These are phyloP conservation scores for Mycena pura DNA, from an alignment of 768 basidiomycete species.

Conservation along the genomic window DNA sequence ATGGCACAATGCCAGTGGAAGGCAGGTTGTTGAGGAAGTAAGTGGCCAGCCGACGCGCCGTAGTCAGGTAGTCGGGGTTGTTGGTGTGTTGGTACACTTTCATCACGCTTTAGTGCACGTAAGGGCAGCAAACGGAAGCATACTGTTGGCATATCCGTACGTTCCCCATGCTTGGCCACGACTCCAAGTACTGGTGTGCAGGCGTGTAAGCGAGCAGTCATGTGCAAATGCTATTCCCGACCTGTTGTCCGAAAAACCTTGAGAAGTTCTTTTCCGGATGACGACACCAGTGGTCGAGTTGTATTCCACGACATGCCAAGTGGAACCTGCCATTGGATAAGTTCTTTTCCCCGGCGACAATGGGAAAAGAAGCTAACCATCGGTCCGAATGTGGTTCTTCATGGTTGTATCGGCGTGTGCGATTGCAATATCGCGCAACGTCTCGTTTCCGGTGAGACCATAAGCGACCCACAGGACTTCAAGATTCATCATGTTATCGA, in stretches of 20 bases:
- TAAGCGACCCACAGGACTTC: slow-evolving; percentile 68
- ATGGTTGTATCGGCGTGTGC: slow-evolving; percentile 72
- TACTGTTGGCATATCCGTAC: slow-evolving; percentile 74
- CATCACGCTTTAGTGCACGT: background rate
- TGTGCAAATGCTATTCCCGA: slow-evolving; percentile 10
- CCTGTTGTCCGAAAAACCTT: slow-evolving; percentile 65
- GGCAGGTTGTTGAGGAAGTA: slow-evolving; percentile 71
- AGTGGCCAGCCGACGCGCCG: slow-evolving; percentile 61
- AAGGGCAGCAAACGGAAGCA: slow-evolving; percentile 30
- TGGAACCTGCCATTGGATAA: slow-evolving; percentile 42
- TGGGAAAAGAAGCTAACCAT: slow-evolving; percentile 50
- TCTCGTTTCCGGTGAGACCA: slow-evolving; percentile 64
- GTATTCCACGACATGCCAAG: slow-evolving; percentile 73
- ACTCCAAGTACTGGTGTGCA: slow-evolving; percentile 65
- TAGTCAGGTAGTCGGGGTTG: slow-evolving; percentile 59
- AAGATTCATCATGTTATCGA: slow-evolving; percentile 84
- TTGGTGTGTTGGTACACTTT: slow-evolving; percentile 67
- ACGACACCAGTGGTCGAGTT: slow-evolving; percentile 69
- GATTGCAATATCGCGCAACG: slow-evolving; percentile 64
- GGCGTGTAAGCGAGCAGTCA: background rate
- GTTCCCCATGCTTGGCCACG: slow-evolving; percentile 71
- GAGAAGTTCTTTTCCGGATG: slow-evolving; percentile 60
- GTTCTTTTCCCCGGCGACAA: background rate
- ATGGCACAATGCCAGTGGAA: slow-evolving; percentile 68
- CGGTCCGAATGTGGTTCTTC: slow-evolving; percentile 67